phyloP scores from a whole-genome alignment of 768 basidiomycete genomes.

The Phlegmacium glaucopus region DNA sequence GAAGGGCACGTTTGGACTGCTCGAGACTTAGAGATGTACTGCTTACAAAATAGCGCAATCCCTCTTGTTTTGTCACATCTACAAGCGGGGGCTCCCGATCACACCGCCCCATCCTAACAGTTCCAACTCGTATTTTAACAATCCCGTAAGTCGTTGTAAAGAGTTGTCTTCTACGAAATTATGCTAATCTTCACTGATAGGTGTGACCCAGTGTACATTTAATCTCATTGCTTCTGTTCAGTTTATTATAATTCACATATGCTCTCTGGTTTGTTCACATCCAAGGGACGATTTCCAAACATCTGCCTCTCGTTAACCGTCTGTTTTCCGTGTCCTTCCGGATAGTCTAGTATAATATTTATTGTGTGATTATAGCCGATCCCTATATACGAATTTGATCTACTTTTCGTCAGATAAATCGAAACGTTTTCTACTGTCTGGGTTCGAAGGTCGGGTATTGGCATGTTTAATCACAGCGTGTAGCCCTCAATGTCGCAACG shows the following conservation, averaged over 20 bases:
- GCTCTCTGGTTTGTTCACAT: conserved; percentile 9
- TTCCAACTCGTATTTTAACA: neutral
- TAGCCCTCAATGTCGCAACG: neutral
- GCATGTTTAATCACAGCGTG: neutral
- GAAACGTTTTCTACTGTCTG: too few species aligned
- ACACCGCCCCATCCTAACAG: conserved; percentile 10
- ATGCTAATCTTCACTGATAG: conserved; percentile 8
- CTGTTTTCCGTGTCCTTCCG: conserved; percentile 8
- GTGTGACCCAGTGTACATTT: neutral
- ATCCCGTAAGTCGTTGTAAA: conserved; percentile 4
- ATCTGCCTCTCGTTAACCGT: neutral
- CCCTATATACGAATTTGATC: too few species aligned
- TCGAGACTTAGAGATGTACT: conserved; percentile 80
- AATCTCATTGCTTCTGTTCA: conserved; percentile 8
- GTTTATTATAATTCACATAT: conserved; percentile 22
- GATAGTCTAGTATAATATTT: conserved; percentile 11
- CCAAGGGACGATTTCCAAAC: conserved; percentile 2
- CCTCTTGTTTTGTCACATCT: conserved; percentile 68
- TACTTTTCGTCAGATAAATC: too few species aligned
- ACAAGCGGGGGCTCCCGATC: conserved; percentile 46
- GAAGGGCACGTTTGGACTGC: conserved; percentile 65
- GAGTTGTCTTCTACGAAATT: conserved; percentile 2
- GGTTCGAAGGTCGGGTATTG: too few species aligned
- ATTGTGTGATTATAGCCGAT: conserved; percentile 8
- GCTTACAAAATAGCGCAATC: conserved; percentile 88